Evolutionary conservation across 768 basidiomycete genomes (phyloP).

Genomic region (Mycena chlorophos): DNA sequence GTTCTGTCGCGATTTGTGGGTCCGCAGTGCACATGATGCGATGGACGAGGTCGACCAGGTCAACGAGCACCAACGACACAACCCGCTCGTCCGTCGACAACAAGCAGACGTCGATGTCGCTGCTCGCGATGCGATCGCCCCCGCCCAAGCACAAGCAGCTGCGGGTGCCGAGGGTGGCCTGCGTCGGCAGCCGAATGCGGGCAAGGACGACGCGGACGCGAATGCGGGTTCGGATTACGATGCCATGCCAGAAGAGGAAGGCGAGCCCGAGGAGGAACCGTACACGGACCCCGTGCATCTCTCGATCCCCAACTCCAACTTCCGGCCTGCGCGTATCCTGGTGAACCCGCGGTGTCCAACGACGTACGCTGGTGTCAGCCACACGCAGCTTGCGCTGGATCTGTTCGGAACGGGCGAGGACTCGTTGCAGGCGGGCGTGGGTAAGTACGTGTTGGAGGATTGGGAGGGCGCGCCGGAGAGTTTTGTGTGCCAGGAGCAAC

Average conservation of each 20-base stretch:
- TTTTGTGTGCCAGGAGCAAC: constrained; percentile 97
- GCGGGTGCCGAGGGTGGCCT: constrained; percentile 20
- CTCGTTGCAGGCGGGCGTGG: constrained; percentile 43
- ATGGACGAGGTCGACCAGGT: constrained; percentile 56
- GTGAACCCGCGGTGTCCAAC: constrained; percentile 97
- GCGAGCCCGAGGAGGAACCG: constrained; percentile 41
- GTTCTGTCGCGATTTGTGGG: constrained; percentile 98
- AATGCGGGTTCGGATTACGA: constrained; percentile 89
- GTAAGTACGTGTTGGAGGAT: constrained; percentile 86
- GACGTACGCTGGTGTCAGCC: constrained; percentile 96
- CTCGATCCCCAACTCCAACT: constrained; percentile 84
- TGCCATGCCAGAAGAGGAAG: constrained; percentile 73
- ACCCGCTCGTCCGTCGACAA: constrained; percentile 15
- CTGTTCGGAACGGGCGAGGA: constrained; percentile 81
- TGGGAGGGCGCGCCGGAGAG: constrained; percentile 97
- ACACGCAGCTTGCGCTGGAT: constrained; percentile 93
- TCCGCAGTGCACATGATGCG: constrained; percentile 78
- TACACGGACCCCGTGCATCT: constrained; percentile 41
- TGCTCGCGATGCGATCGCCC: constrained; percentile 31
- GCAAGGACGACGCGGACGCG: constrained; percentile 61
- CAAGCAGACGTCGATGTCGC: constrained; percentile 38
- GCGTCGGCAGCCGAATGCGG: constrained; percentile 24
- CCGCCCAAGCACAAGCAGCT: constrained; percentile 31
- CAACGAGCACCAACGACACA: constrained; percentile 29
- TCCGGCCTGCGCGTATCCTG: constrained; percentile 85